phyloP scores from a whole-genome alignment of 805 yeast genomes.

The Saturnispora besseyi region DNA sequence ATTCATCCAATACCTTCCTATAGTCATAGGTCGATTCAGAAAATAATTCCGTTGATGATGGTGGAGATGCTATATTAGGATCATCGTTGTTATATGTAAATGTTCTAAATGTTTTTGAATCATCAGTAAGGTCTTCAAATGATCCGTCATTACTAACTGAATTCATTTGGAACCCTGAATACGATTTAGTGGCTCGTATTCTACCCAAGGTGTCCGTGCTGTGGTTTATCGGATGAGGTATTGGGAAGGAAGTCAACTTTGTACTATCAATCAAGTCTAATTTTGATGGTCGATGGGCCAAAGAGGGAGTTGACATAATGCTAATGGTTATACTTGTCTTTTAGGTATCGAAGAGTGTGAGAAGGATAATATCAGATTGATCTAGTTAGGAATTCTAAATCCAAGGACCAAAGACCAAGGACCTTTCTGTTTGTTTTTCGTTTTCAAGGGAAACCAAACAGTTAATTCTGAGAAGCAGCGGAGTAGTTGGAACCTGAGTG shows the following conservation, averaged over 20 bases:
- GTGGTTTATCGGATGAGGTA: constrained; percentile 37
- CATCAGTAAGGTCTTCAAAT: not conserved
- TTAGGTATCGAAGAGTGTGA: too few species aligned
- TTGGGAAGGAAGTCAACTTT: constrained; percentile 41
- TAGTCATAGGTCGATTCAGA: not conserved
- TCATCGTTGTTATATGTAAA: not conserved
- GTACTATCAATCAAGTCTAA: constrained; percentile 41
- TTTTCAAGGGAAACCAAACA: not conserved
- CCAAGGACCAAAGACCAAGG: not conserved
- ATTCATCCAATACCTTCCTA: constrained; percentile 13
- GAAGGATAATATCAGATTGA: not conserved
- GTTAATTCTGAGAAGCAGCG: not conserved
- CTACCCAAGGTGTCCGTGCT: not conserved
- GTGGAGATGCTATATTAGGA: constrained; percentile 9
- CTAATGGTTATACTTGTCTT: too few species aligned
- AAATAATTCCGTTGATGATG: constrained; percentile 15
- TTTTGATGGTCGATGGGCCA: constrained; percentile 26
- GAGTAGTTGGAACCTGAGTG: not conserved
- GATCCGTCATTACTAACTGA: not conserved
- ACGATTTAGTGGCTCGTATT: not conserved
- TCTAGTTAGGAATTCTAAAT: not conserved
- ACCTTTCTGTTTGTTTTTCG: not conserved
- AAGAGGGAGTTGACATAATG: not conserved
- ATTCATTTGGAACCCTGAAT: not conserved
- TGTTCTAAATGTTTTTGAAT: not conserved